Conservation (phyloP, 2,329 filamentous ascomycete species). For the Camptophora hylomeconis region DNA sequence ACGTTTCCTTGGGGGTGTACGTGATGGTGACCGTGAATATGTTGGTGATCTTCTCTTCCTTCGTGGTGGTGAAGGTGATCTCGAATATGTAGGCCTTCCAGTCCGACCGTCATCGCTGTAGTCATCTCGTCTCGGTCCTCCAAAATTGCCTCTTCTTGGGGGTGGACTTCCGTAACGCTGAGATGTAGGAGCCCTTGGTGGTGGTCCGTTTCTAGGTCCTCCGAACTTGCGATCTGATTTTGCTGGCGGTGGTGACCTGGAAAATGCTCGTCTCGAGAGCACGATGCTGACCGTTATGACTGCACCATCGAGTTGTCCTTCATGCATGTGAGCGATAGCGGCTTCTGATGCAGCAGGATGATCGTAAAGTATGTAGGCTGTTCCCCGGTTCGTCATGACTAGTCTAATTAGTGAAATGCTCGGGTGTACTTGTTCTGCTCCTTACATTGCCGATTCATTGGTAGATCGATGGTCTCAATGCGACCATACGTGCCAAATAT, state of each 20-base stretch:
- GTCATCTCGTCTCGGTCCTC: conserved; percentile 31
- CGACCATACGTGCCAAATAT: conserved; percentile 83
- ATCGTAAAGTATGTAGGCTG: conserved; percentile 79
- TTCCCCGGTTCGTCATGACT: conserved; percentile 85
- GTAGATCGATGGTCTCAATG: conserved; percentile 78
- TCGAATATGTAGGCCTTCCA: conserved; percentile 30
- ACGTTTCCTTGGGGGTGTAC: conserved; percentile 28
- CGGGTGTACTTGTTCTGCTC: conserved; percentile 6
- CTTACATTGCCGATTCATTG: conserved; percentile 75
- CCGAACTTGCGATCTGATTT: conserved; percentile 41
- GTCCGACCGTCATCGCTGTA: conserved; percentile 47
- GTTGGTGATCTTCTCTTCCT: conserved; percentile 27
- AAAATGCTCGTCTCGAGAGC: conserved; percentile 69
- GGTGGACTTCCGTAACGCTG: conserved; percentile 23
- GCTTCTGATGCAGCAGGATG: conserved; percentile 67
- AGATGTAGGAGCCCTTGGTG: conserved; percentile 16
- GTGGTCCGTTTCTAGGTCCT: conserved; percentile 25
- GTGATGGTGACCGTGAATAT: conserved; percentile 25
- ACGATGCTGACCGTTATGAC: conserved; percentile 80
- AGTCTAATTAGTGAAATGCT: conserved; percentile 8
- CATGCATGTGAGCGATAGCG: conserved; percentile 94
- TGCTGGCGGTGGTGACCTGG: conserved; percentile 60
- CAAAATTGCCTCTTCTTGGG: conserved; percentile 25
- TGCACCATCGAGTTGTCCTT: conserved; percentile 80
- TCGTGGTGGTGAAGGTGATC: conserved; percentile 25